Conservation (phyloP, 2,329 filamentous ascomycete genomes). For the Laburnicola sp. region DNA sequence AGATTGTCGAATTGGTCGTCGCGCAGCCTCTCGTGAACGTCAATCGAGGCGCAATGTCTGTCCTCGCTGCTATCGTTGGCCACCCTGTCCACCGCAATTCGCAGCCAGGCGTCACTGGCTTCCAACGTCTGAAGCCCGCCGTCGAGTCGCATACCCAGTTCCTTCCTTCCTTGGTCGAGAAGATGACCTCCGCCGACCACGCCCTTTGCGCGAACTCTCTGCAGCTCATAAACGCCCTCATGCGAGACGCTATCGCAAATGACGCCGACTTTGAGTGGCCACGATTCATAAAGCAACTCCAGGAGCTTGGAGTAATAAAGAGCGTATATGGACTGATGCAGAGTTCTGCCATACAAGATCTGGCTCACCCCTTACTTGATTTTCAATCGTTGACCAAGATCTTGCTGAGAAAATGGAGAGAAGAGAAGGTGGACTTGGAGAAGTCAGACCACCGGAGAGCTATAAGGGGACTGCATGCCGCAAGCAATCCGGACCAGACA, state of each 20-base stretch:
- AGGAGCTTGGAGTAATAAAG: conserved; percentile 90
- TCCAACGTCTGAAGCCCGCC: conserved; percentile 87
- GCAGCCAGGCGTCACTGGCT: conserved; percentile 73
- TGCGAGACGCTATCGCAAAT: conserved; percentile 83
- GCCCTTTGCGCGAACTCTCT: conserved; percentile 93
- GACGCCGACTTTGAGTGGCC: conserved; percentile 85
- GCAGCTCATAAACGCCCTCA: conserved; percentile 92
- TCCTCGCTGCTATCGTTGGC: conserved; percentile 89
- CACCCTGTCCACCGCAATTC: conserved; percentile 67
- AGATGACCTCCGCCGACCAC: conserved; percentile 92
- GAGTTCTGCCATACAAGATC: conserved; percentile 85
- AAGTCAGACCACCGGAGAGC: conserved; percentile 85
- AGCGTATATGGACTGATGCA: conserved; percentile 92
- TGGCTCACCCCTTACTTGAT: conserved; percentile 86
- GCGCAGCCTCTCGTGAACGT: conserved; percentile 97
- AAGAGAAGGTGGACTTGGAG: conserved; percentile 81
- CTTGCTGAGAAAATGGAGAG: conserved; percentile 82
- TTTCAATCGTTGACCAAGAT: conserved; percentile 92
- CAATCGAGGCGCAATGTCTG: conserved; percentile 92
- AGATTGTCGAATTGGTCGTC: conserved; percentile 89
- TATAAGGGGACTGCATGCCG: conserved; percentile 80
- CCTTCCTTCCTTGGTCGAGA: conserved; percentile 87
- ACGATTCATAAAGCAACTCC: conserved; percentile 89
- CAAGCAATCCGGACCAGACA: conserved; percentile 70
- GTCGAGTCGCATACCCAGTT: conserved; percentile 92